Base-by-base conservation (phyloP, 805 yeast species). In the Yarrowia porcina region DNA sequence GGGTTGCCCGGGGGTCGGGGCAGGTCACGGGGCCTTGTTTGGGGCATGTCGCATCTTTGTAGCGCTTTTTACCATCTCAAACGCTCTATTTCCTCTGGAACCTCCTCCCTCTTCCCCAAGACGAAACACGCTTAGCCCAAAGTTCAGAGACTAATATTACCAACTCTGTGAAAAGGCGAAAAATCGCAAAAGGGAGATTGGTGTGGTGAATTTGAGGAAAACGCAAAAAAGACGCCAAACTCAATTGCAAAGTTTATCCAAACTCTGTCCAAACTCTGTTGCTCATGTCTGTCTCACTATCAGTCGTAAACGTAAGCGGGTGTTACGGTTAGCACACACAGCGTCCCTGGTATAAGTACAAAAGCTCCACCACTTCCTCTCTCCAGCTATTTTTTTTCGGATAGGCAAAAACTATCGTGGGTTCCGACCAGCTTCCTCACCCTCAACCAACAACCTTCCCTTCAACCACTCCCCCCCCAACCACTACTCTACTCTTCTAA, bases 281-380 rank as follows among this genome's bases (percentile, higher is more conserved):
- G 52, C 36, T 45, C 52, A 45, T 30, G 52, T 45, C 52, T 45
- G 52, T 45, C 52, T 45, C 52, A 45, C 52, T 45, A 45, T 45
- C 52, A 6, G 52, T 45, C 52, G 52, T 45, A 45, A 45, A 45
- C 52, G 52, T 45, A 45, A 45, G 52, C 52, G 52, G 52, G 52
- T 45, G 52, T 45, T 45, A 45, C 52, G 41, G 57, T 49, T 49
- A 49, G 41, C 30, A 49, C 41, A 21, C 30, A 49, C 41, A 21
- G 32, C 21, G n/a, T n/a, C 11, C 20, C n/a, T 49, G 57, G 41
- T 23, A 15, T 23, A 35, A 52, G 59, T 52, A 52, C 59, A 52
- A 52, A 52, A 52, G 59, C 59, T 25, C 59, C 42, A 25, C 44
- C 20, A n/a, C 13, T 52, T 33, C 59, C 59, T 35, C 42, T 49